A percentile compares a stretch with the other conserved stretches of the same genome.
phyloP scores from a whole-genome alignment of 2,329 filamentous ascomycete genomes.

The Trichoderma endophyticum region DNA sequence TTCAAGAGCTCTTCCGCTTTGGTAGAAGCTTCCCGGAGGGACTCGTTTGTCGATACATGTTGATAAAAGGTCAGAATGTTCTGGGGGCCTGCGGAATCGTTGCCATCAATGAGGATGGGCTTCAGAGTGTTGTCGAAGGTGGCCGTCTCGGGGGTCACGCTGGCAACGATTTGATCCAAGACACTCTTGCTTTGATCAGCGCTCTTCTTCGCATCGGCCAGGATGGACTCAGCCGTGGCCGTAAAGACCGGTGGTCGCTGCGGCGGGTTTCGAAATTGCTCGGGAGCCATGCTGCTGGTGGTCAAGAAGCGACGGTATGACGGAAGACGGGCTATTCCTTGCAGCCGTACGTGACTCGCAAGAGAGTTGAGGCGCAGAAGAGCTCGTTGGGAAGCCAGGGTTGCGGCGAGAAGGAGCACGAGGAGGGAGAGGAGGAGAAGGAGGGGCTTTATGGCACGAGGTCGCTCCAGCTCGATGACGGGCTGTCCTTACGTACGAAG shows the following conservation, averaged over 20 bases:
- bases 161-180: constrained; percentile 64
- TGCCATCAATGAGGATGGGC: constrained; percentile 73
- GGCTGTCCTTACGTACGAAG: not conserved
- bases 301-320: constrained; percentile 35
- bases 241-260: constrained; percentile 76
- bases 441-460: constrained; percentile 28
- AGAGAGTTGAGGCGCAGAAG: constrained; percentile 57
- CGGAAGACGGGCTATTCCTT: constrained; percentile 30
- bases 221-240: constrained; percentile 66
- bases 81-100: constrained; percentile 55
- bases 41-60: constrained; percentile 66
- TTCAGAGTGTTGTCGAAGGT: constrained; percentile 55
- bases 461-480: constrained; percentile 28
- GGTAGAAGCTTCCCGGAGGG: constrained; percentile 70
- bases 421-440: constrained; percentile 47
- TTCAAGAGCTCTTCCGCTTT: constrained; percentile 73
- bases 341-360: constrained; percentile 52
- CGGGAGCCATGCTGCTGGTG: constrained; percentile 61
- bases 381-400: constrained; percentile 64
- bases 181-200: constrained; percentile 61
- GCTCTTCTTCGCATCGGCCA: constrained; percentile 63
- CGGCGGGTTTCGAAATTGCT: constrained; percentile 69
- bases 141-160: constrained; percentile 51
- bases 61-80: constrained; percentile 78
- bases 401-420: constrained; percentile 58